A percentile compares a stretch with the other conserved stretches of the same genome.
phyloP scores from a whole-genome alignment of 2,329 filamentous ascomycete species.

The Claviceps sp. region DNA sequence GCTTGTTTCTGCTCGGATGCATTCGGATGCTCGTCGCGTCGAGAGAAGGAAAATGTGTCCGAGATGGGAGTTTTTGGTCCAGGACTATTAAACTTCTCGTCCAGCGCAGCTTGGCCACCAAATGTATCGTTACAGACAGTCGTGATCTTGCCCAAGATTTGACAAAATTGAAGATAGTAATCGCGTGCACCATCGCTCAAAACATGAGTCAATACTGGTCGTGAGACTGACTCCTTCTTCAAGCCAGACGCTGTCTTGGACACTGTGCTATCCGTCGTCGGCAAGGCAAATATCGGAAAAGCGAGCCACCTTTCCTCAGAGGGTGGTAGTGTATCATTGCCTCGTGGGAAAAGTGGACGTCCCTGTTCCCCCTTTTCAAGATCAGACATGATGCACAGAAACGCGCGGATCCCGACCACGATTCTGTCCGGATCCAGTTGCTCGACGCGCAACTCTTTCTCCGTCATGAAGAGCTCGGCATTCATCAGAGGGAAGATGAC shows the following conservation, averaged over 20 bases:
- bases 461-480: slow-evolving; percentile 68
- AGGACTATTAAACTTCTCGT: slow-evolving; percentile 83
- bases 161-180: slow-evolving; percentile 83
- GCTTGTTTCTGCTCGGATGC: slow-evolving; percentile 76
- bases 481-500: slow-evolving; percentile 95
- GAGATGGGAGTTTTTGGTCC: slow-evolving; percentile 90
- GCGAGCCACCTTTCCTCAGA: slow-evolving; percentile 30
- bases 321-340: slow-evolving; percentile 30
- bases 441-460: slow-evolving; percentile 72
- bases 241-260: slow-evolving; percentile 14
- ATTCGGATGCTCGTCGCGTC: slow-evolving; percentile 63
- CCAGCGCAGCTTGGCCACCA: slow-evolving; percentile 84
- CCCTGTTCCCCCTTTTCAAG: slow-evolving; percentile 71
- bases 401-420: slow-evolving; percentile 92
- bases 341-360: slow-evolving; percentile 70
- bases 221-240: slow-evolving; percentile 53
- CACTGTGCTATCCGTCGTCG: slow-evolving; percentile 15
- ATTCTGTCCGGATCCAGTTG: slow-evolving; percentile 92
- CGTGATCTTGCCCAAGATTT: slow-evolving; percentile 89
- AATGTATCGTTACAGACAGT: slow-evolving; percentile 95
- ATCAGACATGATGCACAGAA: slow-evolving; percentile 84
- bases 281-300: slow-evolving; percentile 35
- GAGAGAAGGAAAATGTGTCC: slow-evolving; percentile 82
- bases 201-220: slow-evolving; percentile 44
- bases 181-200: slow-evolving; percentile 68